These are phyloP conservation scores for Hydrangea macrophylla DNA, from an alignment of 148 eudicot genomes.

Conservation along the genomic window DNA sequence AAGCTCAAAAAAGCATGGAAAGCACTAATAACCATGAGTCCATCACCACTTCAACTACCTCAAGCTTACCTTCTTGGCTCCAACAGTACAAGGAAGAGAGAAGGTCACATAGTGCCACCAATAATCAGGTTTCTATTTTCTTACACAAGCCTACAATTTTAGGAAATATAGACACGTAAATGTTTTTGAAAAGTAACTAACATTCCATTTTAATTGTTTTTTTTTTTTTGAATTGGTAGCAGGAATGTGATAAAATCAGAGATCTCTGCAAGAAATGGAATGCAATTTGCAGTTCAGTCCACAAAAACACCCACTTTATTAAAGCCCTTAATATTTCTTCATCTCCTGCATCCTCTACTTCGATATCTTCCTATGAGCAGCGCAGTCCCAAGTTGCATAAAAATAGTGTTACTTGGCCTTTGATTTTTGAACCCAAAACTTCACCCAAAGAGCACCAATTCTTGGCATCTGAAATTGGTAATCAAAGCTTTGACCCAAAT, in stretches of 20 bases:
- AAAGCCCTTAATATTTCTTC: slow-evolving; percentile 39
- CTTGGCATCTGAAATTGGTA: slow-evolving; percentile 10
- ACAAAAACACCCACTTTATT: slow-evolving; percentile 37
- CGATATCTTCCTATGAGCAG: slow-evolving; percentile 50
- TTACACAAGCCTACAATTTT: not conserved
- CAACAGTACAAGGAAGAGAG: slow-evolving; percentile 61
- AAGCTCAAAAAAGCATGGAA: slow-evolving; percentile 25
- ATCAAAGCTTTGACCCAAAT: slow-evolving; percentile 18
- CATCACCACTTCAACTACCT: slow-evolving; percentile 31
- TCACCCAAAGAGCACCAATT: slow-evolving; percentile 38
- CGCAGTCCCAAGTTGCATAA: slow-evolving; percentile 24
- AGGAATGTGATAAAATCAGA: slow-evolving; percentile 48
- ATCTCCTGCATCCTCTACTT: slow-evolving; percentile 54
- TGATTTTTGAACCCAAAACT: slow-evolving; percentile 39
- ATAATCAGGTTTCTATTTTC: slow-evolving; percentile 42
- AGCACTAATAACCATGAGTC: slow-evolving; percentile 12
- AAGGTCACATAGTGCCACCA: slow-evolving; percentile 19
- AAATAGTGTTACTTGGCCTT: slow-evolving; percentile 36
- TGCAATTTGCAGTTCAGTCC: slow-evolving; percentile 58
- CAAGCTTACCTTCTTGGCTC: slow-evolving; percentile 68
- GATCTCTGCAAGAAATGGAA: slow-evolving; percentile 86
- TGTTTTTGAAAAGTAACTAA: slow-evolving; percentile 1
- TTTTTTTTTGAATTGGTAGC: slow-evolving; percentile 14
- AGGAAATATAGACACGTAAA: not conserved
- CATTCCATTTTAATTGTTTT: not conserved